Evolutionary conservation across 2,329 filamentous ascomycete genomes (phyloP).

Genomic region (Arthrobotrys sinensis): DNA sequence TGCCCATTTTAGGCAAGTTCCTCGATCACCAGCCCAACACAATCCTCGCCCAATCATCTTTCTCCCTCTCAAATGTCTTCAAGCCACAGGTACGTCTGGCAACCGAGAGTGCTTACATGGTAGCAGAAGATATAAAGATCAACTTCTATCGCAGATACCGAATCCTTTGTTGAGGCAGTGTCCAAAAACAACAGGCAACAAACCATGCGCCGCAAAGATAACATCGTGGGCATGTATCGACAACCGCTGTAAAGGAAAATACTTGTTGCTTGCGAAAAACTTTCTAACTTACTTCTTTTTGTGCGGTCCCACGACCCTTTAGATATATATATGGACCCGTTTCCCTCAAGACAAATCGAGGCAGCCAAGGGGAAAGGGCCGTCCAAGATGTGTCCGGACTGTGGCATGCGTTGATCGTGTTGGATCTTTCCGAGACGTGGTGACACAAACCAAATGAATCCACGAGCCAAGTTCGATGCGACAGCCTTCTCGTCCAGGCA

Average conservation of each 20-base stretch:
- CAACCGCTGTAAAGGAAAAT: not conserved
- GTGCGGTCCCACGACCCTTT: not conserved
- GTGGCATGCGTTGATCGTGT: conserved; percentile 56
- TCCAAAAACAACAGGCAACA: conserved; percentile 3
- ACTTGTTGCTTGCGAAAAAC: not conserved
- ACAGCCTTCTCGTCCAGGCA: conserved; percentile 35
- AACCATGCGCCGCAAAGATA: conserved; percentile 11
- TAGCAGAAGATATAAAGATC: conserved; percentile 4
- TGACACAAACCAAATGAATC: conserved; percentile 46
- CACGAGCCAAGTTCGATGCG: conserved; percentile 47
- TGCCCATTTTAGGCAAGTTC: conserved; percentile 7
- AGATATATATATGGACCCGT: conserved; percentile 7
- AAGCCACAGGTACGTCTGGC: not conserved
- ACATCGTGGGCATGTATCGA: conserved; percentile 15
- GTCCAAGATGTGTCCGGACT: conserved; percentile 22
- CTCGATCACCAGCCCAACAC: not conserved
- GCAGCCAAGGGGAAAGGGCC: conserved; percentile 9
- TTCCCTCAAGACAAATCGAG: conserved; percentile 5
- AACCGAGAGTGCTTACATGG: not conserved
- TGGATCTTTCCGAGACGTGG: conserved; percentile 53
- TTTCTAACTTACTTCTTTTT: conserved; percentile 22
- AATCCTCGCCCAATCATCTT: conserved; percentile 4
- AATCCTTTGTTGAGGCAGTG: conserved; percentile 11
- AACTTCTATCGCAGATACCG: not conserved
- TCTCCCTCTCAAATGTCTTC: not conserved